phyloP scores from a whole-genome alignment of 352 stramenopile genomes.

The Phytophthora nicotianae region DNA sequence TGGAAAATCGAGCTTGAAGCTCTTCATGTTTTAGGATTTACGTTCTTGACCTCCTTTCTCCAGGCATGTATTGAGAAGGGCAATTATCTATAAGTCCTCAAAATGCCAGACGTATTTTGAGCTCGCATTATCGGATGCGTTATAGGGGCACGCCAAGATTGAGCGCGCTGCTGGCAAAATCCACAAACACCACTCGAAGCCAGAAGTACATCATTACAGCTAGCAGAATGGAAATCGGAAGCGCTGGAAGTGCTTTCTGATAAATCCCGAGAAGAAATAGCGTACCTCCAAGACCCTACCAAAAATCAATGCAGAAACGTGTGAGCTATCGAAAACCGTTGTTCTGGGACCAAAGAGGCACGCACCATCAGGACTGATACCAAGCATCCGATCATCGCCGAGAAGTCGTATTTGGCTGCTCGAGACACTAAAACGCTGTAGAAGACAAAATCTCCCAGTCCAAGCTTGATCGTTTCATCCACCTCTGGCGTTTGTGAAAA shows the following conservation, averaged over 20 bases:
- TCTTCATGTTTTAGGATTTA: slow-evolving; percentile 78
- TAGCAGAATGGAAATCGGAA: slow-evolving; percentile 95
- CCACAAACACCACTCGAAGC: slow-evolving; percentile 73
- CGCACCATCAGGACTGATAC: slow-evolving; percentile 93
- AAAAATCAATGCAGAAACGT: slow-evolving; percentile 3
- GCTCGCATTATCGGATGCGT: slow-evolving; percentile 17
- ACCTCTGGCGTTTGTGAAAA: slow-evolving; percentile 39
- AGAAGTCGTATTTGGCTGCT: slow-evolving; percentile 96
- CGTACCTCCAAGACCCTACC: slow-evolving; percentile 92
- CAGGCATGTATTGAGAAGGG: slow-evolving; percentile 46
- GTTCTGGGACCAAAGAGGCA: background rate
- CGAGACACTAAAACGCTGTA: slow-evolving; percentile 98
- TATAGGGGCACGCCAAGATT: slow-evolving; percentile 40
- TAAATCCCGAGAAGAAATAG: slow-evolving; percentile 96
- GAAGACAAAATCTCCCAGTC: slow-evolving; percentile 99
- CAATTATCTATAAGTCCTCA: slow-evolving; percentile 40
- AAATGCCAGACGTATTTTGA: slow-evolving; percentile 9
- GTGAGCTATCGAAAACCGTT: slow-evolving; percentile 8
- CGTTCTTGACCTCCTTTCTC: slow-evolving; percentile 69
- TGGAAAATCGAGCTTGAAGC: slow-evolving; percentile 87
- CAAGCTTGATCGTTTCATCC: slow-evolving; percentile 92
- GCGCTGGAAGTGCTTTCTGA: slow-evolving; percentile 94
- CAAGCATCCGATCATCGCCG: slow-evolving; percentile 94
- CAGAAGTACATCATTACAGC: slow-evolving; percentile 84
- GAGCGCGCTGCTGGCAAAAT: slow-evolving; percentile 59